Conservation (phyloP, 371 early-diverging fungal species). For the Syncephalastrum sp. region DNA sequence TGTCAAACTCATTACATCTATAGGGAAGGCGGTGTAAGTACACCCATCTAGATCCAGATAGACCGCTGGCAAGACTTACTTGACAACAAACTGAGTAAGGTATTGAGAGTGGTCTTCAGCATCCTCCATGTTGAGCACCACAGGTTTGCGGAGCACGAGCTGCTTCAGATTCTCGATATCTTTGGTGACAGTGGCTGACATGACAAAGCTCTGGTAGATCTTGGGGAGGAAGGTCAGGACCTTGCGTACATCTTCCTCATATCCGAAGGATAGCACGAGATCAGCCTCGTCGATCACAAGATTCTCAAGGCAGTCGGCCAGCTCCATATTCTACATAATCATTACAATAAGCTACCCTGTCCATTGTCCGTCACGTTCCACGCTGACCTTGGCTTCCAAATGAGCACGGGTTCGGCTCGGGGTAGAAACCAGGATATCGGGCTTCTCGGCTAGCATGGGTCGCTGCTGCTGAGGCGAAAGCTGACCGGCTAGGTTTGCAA, state of each 20-base stretch:
- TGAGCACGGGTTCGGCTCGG: constrained; percentile 79
- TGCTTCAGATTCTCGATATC: constrained; percentile 86
- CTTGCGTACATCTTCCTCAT: constrained; percentile 81
- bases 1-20: constrained; percentile 79
- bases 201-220: constrained; percentile 84
- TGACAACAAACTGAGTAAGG: constrained; percentile 77
- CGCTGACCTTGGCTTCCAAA: constrained; percentile 51
- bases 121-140: constrained; percentile 81
- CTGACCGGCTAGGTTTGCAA: constrained; percentile 74
- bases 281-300: constrained; percentile 97
- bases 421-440: constrained; percentile 85
- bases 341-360: not conserved
- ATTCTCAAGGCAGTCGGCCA: constrained; percentile 68
- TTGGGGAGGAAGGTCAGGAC: constrained; percentile 72
- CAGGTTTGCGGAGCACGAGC: constrained; percentile 83
- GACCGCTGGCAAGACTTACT: constrained; percentile 21
- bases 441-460: constrained; percentile 79
- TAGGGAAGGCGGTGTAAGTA: not conserved
- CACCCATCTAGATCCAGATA: too few relatives aligned
- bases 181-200: constrained; percentile 86
- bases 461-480: constrained; percentile 60
- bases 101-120: constrained; percentile 59
- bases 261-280: constrained; percentile 90
- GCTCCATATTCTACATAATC: constrained; percentile 44
- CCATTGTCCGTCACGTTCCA: not conserved